Evolutionary conservation across 768 basidiomycete species (phyloP).

Genomic region (Pleurotus platypus): DNA sequence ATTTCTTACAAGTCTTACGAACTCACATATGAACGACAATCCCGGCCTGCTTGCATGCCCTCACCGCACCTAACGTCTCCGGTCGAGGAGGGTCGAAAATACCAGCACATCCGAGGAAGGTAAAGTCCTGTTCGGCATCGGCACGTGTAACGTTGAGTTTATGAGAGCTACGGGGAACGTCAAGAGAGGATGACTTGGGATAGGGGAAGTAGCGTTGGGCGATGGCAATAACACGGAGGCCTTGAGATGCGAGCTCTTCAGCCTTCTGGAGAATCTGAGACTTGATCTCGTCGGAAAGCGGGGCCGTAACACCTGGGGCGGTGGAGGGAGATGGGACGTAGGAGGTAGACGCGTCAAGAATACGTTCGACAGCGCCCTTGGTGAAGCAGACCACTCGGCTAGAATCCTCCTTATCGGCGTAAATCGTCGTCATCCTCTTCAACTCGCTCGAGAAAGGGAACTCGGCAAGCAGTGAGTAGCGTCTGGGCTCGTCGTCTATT

Average conservation of each 20-base stretch:
- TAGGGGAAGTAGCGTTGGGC: slow-evolving; percentile 21
- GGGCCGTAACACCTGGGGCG: slow-evolving; percentile 17
- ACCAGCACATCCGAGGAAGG: slow-evolving; percentile 52
- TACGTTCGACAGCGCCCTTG: slow-evolving; percentile 41
- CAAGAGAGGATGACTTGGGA: slow-evolving; percentile 19
- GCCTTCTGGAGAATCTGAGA: slow-evolving; percentile 16
- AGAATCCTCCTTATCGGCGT: slow-evolving; percentile 21
- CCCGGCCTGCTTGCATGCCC: slow-evolving; percentile 47
- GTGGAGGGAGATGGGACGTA: slow-evolving; percentile 25
- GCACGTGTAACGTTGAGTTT: slow-evolving; percentile 23
- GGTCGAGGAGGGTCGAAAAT: slow-evolving; percentile 57
- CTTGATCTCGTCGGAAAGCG: slow-evolving; percentile 25
- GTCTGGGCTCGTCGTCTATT: slow-evolving; percentile 12
- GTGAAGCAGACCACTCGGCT: slow-evolving; percentile 23
- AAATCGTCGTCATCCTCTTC: slow-evolving; percentile 47
- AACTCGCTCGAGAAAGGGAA: slow-evolving; percentile 48
- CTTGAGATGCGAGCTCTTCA: slow-evolving; percentile 36
- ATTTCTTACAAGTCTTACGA: neutral
- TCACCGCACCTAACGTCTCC: slow-evolving; percentile 48
- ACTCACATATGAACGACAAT: slow-evolving; percentile 43
- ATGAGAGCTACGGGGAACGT: too few relatives aligned
- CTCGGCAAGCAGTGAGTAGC: slow-evolving; percentile 30
- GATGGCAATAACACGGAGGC: slow-evolving; percentile 37
- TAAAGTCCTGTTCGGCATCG: slow-evolving; percentile 42
- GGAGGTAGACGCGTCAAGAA: slow-evolving; percentile 43